phyloP scores from a whole-genome alignment of 106 monocot species.

The Platanthera guangdongensis region DNA sequence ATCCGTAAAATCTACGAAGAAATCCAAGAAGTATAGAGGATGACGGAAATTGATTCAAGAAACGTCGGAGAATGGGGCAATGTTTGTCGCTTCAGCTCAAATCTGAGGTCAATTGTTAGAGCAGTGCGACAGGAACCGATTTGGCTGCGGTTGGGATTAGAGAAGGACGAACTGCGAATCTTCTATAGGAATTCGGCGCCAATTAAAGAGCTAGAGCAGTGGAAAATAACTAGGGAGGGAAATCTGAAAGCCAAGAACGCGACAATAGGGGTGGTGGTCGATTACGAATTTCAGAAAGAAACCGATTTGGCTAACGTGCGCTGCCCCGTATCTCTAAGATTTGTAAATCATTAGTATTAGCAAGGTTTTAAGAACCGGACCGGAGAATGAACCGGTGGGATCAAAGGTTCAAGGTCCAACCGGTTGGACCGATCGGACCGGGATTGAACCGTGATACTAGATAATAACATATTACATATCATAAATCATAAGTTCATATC shows the following conservation, averaged over 20 bases:
- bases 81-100: not conserved
- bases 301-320: not conserved
- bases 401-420: too few species aligned
- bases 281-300: not conserved
- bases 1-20: not conserved
- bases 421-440: too few species aligned
- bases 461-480: too few species aligned
- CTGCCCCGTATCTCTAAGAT: too few species aligned
- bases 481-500: too few species aligned
- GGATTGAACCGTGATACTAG: too few species aligned
- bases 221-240: not conserved
- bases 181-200: not conserved
- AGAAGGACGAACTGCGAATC: not conserved
- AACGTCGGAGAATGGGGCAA: not conserved
- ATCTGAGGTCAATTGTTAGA: not conserved
- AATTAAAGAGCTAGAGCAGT: not conserved
- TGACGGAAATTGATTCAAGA: not conserved
- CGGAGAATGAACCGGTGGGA: too few species aligned
- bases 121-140: not conserved
- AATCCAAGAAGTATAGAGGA: not conserved
- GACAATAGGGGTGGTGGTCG: not conserved
- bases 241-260: not conserved
- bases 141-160: not conserved
- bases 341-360: too few species aligned
- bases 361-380: too few species aligned